Evolutionary conservation across 306 rosid genomes (phyloP), one percentile per base, ranked within the genome.

Genomic region (Cucumis cinereus): DNA sequence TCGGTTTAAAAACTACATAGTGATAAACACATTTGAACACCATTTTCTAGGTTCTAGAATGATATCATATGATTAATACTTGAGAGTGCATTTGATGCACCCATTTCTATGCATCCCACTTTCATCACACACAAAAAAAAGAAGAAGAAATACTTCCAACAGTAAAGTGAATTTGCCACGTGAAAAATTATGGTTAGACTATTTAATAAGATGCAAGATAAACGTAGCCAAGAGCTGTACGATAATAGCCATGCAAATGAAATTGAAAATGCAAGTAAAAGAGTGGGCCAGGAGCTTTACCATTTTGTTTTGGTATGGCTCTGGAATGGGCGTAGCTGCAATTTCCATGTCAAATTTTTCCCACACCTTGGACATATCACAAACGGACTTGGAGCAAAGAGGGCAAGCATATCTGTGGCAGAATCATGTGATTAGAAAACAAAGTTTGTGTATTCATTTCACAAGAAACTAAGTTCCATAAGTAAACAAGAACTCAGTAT

Each of bases 361-460:
- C 98, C 98, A 93, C 50, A 91, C 92, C 79, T 83, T 87, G 47
- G 97, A 91, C 98, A 93, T 91, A 73, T 91, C 97, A 79, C 90
- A 91, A 23, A 91, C 90, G 1, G 98, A 90, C 81, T 90, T 91
- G 11, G 96, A 90, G 86, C 94, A 93, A 57, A 91, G 87, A 38
- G 98, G 98, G 82, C 98, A 91, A 22, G 91, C 89, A 67, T 87
- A 91, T 79, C 97, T 93, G 86, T 73, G 54, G 35, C 5, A 49
- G 8, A 16, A 47, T 22, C 75, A 40, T 1, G n/a, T 45, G 23
- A 70, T 70, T 15, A 45, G 57, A 26, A 70, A 33, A 77, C 49
- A 56, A 64, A 55, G 20, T 23, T 1, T 12, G 11, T 10, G 20
- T 41, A 41, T 11, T 49, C 10, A 33, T 24, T 59, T 69, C 10